Conservation (phyloP, 2,329 filamentous ascomycete genomes). For the Aspergillus sp. region DNA sequence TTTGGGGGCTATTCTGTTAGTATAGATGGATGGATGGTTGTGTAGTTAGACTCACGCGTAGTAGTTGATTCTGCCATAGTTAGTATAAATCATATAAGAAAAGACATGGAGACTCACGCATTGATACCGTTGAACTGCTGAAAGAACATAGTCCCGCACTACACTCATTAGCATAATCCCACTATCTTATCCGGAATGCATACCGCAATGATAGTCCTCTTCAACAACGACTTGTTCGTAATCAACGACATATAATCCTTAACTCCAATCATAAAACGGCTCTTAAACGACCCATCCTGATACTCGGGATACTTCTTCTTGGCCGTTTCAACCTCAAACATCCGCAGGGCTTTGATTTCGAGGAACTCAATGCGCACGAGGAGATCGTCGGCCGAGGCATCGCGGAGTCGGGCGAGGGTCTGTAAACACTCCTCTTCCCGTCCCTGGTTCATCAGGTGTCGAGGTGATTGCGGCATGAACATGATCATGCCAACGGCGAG, state of each 20-base stretch:
- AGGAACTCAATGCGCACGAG: slow-evolving; percentile 70
- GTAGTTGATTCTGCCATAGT: slow-evolving; percentile 26
- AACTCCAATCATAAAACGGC: slow-evolving; percentile 62
- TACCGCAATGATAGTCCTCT: slow-evolving; percentile 29
- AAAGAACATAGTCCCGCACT: slow-evolving; percentile 38
- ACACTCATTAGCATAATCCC: slow-evolving; percentile 58
- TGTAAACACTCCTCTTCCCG: slow-evolving; percentile 63
- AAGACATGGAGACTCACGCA: slow-evolving; percentile 3
- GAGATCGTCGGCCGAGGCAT: slow-evolving; percentile 58
- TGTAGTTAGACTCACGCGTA: slow-evolving; percentile 25
- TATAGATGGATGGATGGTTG: background rate
- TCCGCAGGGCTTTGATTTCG: slow-evolving; percentile 70
- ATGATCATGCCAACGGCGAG: slow-evolving; percentile 63
- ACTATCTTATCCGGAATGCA: slow-evolving; percentile 26
- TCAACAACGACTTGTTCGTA: slow-evolving; percentile 31
- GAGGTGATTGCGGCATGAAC: slow-evolving; percentile 74
- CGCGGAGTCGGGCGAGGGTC: slow-evolving; percentile 62
- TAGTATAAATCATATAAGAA: background rate
- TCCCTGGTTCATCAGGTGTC: slow-evolving; percentile 66
- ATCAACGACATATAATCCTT: slow-evolving; percentile 27
- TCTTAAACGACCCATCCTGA: slow-evolving; percentile 56
- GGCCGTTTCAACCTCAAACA: slow-evolving; percentile 67
- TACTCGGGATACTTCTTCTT: slow-evolving; percentile 64
- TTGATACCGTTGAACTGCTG: slow-evolving; percentile 46
- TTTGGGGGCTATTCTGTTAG: slow-evolving; percentile 17